Conservation (phyloP, 768 basidiomycete species). For the Termitomyces sp. region DNA sequence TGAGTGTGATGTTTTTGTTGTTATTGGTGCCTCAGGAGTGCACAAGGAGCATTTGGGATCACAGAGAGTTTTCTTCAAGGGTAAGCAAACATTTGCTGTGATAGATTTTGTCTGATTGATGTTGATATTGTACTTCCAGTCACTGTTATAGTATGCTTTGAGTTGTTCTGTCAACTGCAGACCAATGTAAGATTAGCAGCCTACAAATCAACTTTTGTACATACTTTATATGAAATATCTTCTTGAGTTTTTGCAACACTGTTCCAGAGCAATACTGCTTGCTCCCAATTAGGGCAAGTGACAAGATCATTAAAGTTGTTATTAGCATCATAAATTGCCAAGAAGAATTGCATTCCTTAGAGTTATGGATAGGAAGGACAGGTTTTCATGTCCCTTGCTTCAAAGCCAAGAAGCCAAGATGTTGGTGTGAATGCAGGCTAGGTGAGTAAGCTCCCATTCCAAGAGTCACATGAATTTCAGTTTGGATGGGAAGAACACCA, state of each 20-base stretch:
- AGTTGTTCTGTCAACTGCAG: background rate
- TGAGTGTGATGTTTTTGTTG: background rate
- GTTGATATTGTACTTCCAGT: background rate
- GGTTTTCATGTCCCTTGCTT: background rate
- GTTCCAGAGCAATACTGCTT: background rate
- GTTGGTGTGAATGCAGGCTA: background rate
- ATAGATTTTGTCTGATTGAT: background rate
- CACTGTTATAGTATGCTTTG: background rate
- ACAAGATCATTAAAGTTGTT: background rate
- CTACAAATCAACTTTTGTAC: background rate
- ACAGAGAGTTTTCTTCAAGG: background rate
- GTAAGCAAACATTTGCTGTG: background rate
- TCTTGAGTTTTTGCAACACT: background rate
- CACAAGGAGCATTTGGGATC: background rate
- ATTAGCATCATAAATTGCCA: background rate
- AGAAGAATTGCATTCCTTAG: background rate
- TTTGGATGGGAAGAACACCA: conserved; percentile 8
- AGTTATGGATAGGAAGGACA: background rate
- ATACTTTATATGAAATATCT: background rate
- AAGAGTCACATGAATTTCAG: background rate
- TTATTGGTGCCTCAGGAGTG: background rate
- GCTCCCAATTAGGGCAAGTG: background rate
- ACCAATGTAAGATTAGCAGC: background rate
- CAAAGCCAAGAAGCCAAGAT: background rate
- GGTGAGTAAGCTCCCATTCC: background rate